A percentile compares a stretch with the other conserved stretches of the same genome.
Evolutionary conservation across 164 flowering plant genomes (phyloP).

Genomic region (Santalum album): DNA sequence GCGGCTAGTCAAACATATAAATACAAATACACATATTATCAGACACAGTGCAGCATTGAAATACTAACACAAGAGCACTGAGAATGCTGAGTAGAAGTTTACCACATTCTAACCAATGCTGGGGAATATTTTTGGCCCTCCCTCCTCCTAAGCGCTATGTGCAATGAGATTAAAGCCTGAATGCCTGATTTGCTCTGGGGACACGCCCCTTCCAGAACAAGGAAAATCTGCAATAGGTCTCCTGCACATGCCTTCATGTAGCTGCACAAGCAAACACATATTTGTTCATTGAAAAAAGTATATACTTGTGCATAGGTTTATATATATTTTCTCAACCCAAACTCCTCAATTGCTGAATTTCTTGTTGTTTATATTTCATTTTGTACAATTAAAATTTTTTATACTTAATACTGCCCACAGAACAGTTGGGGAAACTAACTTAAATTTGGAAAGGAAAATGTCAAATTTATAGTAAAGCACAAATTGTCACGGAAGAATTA

Average conservation of each 20-base stretch:
- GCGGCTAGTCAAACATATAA: no score
- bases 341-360: no score
- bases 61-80: no score
- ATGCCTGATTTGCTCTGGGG: conserved; percentile 98
- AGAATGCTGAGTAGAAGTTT: conserved; percentile 89
- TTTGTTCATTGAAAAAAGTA: not conserved
- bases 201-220: conserved; percentile 80
- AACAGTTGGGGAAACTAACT: no score
- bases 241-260: conserved; percentile 91
- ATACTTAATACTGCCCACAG: no score
- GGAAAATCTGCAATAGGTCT: conserved; percentile 61
- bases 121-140: conserved; percentile 82
- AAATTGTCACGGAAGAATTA: no score
- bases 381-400: no score
- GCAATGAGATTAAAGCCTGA: conserved; percentile 88
- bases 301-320: no score
- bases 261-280: conserved; percentile 34
- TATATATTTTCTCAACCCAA: no score
- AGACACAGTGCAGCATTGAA: not conserved
- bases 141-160: conserved; percentile 89
- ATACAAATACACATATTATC: not conserved
- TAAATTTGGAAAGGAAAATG: no score
- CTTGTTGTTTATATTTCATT: no score
- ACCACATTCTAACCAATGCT: conserved; percentile 87
- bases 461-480: no score